Evolutionary conservation across 2,329 filamentous ascomycete genomes (phyloP), one percentile per base, ranked within the genome.

Genomic region (Colletotrichum tanaceti): DNA sequence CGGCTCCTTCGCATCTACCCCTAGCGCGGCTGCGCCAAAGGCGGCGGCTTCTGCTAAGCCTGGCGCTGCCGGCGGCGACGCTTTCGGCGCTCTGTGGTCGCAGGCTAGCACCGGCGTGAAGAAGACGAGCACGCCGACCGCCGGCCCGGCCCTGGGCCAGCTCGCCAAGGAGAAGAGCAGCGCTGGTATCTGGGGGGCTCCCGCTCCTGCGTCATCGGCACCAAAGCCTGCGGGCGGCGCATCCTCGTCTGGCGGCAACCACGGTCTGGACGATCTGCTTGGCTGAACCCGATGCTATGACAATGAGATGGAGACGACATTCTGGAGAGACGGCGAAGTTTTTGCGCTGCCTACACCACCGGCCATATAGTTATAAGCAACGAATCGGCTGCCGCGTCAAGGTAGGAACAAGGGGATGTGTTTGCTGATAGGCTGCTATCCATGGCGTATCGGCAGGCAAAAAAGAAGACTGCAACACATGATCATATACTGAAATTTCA

Each of bases 101-200:
- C 89, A 88, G 72, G 90, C 90, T 35, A 93, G 90, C 71, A 86
- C 86, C 13, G 90, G 90, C 54, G 87, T 94, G 72, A 94, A 94
- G 84, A 97, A 96, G 82, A 81, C 86, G 1, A 85, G 81, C 69
- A 86, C 89, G 2, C 84, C 86, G 14, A 84, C 83, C 62, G 86
- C 90, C 67, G 91, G 91, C 0, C 90, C 93, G 59, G 94, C 94
- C 63, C 87, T 99, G 81, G 94, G 94, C 38, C 94, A 97, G 78
- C 89, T 99, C 79, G 95, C 94, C n/a, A 98, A 98, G 84, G 94
- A 98, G 81, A 98, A 98, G 86, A 96, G 94, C 67, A 94, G 90
- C 74, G 94, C 94, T 18, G 94, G 94, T 9, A 93, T 99, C 71
- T 99, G 97, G 94, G 96, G 95, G 20, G 87, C 92, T 0, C 86